phyloP scores from a whole-genome alignment of 192 early-diverging fungal species.

The Powellomyces hirtus region DNA sequence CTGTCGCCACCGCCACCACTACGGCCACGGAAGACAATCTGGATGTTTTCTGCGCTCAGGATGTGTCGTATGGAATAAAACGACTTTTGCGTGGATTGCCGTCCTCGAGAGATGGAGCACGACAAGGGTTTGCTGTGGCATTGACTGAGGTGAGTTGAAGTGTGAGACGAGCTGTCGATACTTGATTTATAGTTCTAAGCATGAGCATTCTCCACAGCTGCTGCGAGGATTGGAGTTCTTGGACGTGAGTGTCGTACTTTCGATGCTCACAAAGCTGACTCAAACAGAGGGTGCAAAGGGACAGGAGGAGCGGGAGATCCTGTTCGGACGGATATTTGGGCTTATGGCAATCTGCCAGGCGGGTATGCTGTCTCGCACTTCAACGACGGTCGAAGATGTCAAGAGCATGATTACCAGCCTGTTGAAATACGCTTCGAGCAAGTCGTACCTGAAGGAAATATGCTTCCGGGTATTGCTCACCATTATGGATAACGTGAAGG shows the following conservation, averaged over 20 bases:
- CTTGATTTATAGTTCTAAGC: neutral
- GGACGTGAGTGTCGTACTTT: constrained; percentile 61
- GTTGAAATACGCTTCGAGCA: constrained; percentile 64
- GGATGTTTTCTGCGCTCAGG: constrained; percentile 66
- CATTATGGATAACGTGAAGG: constrained; percentile 35
- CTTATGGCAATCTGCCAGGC: constrained; percentile 77
- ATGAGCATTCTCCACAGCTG: neutral
- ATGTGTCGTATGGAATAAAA: constrained; percentile 83
- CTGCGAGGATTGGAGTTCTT: constrained; percentile 23
- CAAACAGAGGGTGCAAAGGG: constrained; percentile 68
- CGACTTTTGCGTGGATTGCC: constrained; percentile 87
- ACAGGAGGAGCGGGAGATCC: constrained; percentile 85
- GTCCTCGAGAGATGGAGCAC: constrained; percentile 79
- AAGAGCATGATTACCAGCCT: constrained; percentile 68
- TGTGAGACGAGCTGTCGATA: neutral
- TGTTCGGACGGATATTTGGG: constrained; percentile 92
- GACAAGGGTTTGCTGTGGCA: constrained; percentile 94
- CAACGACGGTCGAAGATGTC: constrained; percentile 69
- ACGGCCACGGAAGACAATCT: constrained; percentile 50
- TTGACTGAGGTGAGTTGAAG: constrained; percentile 75
- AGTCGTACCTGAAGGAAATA: constrained; percentile 78
- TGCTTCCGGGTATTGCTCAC: constrained; percentile 67
- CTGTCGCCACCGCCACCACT: constrained; percentile 12
- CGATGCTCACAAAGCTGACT: constrained; percentile 67
- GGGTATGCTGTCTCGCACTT: constrained; percentile 63